phyloP scores from a whole-genome alignment of 495 filamentous ascomycete genomes.

The Rhypophila decipiens region DNA sequence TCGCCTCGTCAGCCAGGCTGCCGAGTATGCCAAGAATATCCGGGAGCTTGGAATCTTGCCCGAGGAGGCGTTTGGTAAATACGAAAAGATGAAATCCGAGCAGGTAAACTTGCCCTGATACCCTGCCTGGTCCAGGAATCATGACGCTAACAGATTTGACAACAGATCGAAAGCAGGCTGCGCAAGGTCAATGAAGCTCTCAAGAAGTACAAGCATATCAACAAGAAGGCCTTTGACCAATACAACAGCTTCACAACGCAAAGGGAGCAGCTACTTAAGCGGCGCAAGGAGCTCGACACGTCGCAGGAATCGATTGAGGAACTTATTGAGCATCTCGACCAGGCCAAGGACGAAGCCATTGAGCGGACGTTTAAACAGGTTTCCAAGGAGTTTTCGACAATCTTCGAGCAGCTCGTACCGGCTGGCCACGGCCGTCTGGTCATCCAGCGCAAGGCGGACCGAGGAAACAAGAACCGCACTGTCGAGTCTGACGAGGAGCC shows the following conservation, averaged over 20 bases:
- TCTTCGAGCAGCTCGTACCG: constrained; percentile 93
- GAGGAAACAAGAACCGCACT: constrained; percentile 42
- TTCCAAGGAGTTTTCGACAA: constrained; percentile 78
- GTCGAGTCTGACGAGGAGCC: constrained; percentile 65
- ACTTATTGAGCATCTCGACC: constrained; percentile 85
- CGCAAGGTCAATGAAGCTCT: constrained; percentile 89
- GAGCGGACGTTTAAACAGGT: constrained; percentile 98
- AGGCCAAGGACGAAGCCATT: constrained; percentile 91
- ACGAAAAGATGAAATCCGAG: constrained; percentile 71
- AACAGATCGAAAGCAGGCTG: constrained; percentile 72
- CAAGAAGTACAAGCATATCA: constrained; percentile 95
- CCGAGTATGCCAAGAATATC: constrained; percentile 80
- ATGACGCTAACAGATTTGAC: constrained; percentile 13
- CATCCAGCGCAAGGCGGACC: constrained; percentile 86
- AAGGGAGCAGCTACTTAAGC: constrained; percentile 72
- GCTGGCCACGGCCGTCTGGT: constrained; percentile 86
- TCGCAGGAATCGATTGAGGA: constrained; percentile 82
- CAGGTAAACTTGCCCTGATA: constrained; percentile 37
- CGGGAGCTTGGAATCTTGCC: constrained; percentile 89
- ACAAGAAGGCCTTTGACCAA: constrained; percentile 99
- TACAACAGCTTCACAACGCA: constrained; percentile 95
- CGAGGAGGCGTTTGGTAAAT: constrained; percentile 90
- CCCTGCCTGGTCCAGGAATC: neutral
- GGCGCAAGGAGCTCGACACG: constrained; percentile 76
- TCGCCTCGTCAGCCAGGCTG: constrained; percentile 63